phyloP scores from a whole-genome alignment of 2,329 filamentous ascomycete species.

The Venturia effusa region DNA sequence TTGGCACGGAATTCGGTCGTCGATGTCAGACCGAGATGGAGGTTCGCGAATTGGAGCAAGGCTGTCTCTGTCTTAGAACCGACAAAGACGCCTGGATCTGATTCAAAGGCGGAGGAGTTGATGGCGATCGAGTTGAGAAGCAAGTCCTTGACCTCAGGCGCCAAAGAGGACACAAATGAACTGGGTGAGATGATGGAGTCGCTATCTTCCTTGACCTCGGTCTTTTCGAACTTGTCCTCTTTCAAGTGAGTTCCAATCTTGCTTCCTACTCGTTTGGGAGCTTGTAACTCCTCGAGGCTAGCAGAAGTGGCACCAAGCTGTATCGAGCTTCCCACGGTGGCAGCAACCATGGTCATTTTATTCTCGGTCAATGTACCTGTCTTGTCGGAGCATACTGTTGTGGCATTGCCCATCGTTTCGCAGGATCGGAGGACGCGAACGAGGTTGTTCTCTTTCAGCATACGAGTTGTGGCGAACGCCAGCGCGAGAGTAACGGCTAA shows the following conservation, averaged over 20 bases:
- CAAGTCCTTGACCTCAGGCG: conserved; percentile 1
- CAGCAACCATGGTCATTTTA: conserved; percentile 66
- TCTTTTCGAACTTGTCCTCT: neutral
- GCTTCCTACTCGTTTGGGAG: neutral
- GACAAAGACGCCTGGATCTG: conserved; percentile 54
- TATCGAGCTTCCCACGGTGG: conserved; percentile 38
- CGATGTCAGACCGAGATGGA: conserved; percentile 53
- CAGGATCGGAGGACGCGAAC: conserved; percentile 56
- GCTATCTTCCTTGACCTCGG: neutral
- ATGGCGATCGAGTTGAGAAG: conserved; percentile 37
- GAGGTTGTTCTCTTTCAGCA: conserved; percentile 60
- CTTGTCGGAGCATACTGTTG: conserved; percentile 71
- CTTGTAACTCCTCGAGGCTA: neutral
- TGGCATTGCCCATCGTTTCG: conserved; percentile 62
- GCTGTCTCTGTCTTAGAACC: conserved; percentile 73
- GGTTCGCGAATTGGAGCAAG: conserved; percentile 55
- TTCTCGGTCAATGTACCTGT: conserved; percentile 66
- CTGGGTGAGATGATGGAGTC: neutral
- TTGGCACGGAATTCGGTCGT: conserved; percentile 53
- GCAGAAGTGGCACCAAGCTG: neutral
- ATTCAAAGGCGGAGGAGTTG: conserved; percentile 61
- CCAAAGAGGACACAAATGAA: neutral
- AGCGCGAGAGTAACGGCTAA: conserved; percentile 58
- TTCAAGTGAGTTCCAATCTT: neutral
- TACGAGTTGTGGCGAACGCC: conserved; percentile 55